phyloP scores from a whole-genome alignment of 148 eudicot species.

The Camellia japonica region DNA sequence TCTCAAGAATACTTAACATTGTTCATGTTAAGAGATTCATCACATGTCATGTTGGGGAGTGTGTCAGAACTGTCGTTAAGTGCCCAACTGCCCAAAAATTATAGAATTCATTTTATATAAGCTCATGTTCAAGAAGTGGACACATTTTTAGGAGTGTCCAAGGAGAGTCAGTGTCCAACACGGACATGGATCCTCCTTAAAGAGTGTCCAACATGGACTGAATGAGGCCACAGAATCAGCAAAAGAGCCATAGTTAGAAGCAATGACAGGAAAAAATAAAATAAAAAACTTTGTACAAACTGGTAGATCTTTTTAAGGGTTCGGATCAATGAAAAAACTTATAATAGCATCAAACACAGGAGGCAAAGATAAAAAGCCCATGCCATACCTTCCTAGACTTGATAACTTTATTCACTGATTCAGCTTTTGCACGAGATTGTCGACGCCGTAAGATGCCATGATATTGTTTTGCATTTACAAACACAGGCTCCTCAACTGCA shows the following conservation, averaged over 20 bases:
- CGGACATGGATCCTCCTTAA: background rate
- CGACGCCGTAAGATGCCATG: slow-evolving; percentile 80
- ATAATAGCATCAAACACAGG: background rate
- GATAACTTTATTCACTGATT: slow-evolving; percentile 54
- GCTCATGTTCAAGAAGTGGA: too few species aligned
- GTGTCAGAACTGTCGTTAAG: too few species aligned
- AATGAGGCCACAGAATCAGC: slow-evolving; percentile 10
- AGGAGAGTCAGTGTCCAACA: background rate
- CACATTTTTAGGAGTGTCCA: too few species aligned
- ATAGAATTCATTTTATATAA: too few species aligned
- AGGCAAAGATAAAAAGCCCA: background rate
- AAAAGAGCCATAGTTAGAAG: background rate
- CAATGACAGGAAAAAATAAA: background rate
- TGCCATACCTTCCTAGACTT: slow-evolving; percentile 57
- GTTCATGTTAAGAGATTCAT: too few species aligned
- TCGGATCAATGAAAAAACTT: too few species aligned
- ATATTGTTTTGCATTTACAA: slow-evolving; percentile 83
- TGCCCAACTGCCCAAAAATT: too few species aligned
- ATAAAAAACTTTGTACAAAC: background rate
- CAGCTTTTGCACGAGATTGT: slow-evolving; percentile 82
- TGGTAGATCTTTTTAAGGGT: too few species aligned
- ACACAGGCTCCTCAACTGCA: slow-evolving; percentile 75
- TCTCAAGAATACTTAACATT: too few species aligned
- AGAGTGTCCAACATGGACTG: background rate
- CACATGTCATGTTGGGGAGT: too few species aligned